Conservation (phyloP, 2,329 filamentous ascomycete genomes). For the Annulohypoxylon truncatum region DNA sequence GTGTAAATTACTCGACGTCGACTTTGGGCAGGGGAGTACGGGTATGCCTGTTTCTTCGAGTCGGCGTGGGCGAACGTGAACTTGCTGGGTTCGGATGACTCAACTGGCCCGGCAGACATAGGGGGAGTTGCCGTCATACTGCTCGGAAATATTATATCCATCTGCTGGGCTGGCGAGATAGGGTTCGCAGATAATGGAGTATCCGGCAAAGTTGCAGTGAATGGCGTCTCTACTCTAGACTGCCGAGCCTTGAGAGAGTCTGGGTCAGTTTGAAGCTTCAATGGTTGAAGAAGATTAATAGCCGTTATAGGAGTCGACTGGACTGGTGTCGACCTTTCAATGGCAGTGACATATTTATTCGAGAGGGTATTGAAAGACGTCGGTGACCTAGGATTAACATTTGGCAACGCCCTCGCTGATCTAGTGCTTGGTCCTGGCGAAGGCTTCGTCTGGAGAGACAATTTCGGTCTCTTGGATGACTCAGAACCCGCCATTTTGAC, state of each 20-base stretch:
- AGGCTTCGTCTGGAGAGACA: conserved; percentile 67
- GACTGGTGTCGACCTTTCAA: conserved; percentile 67
- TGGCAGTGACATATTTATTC: conserved; percentile 72
- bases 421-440: conserved; percentile 53
- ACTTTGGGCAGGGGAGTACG: conserved; percentile 53
- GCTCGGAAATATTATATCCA: conserved; percentile 63
- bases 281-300: conserved; percentile 57
- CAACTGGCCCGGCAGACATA: conserved; percentile 64
- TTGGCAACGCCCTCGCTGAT: conserved; percentile 56
- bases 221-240: conserved; percentile 57
- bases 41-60: conserved; percentile 39
- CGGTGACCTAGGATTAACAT: conserved; percentile 67
- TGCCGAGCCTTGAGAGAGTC: conserved; percentile 50
- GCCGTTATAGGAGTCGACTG: conserved; percentile 62
- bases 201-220: conserved; percentile 61
- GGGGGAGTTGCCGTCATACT: conserved; percentile 70
- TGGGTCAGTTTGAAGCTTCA: conserved; percentile 54
- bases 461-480: conserved; percentile 63
- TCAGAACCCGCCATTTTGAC: conserved; percentile 53
- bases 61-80: conserved; percentile 61
- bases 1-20: conserved; percentile 55
- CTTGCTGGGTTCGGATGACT: conserved; percentile 54
- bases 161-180: conserved; percentile 58
- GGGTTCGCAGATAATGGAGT: conserved; percentile 66
- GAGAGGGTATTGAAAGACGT: conserved; percentile 75